A percentile compares a stretch with the other conserved stretches of the same genome.
These are phyloP conservation scores for Alnus glutinosa DNA, from an alignment of 306 rosid species.

Conservation along the genomic window DNA sequence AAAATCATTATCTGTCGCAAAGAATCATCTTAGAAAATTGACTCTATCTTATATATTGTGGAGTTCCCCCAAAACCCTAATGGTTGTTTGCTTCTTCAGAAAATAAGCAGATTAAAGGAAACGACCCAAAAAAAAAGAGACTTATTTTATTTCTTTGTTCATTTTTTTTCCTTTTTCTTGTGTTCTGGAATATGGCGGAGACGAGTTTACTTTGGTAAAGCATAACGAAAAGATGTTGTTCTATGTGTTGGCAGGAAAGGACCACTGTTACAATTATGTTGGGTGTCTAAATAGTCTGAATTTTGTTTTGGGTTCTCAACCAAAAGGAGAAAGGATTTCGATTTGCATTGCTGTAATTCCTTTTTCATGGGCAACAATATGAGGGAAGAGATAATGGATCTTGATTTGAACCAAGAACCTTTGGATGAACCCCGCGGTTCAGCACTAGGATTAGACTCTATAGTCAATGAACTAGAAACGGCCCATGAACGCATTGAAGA, in stretches of 20 bases:
- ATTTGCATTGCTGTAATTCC: slow-evolving; percentile 23
- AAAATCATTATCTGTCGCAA: too few species aligned
- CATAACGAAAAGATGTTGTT: not conserved
- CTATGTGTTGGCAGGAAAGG: not conserved
- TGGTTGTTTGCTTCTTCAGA: not conserved
- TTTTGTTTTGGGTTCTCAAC: slow-evolving; percentile 1
- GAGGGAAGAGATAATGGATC: slow-evolving; percentile 44
- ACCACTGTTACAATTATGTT: slow-evolving; percentile 6
- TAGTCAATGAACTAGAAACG: slow-evolving; percentile 59
- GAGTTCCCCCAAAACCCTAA: not conserved
- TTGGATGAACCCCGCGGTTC: slow-evolving; percentile 40
- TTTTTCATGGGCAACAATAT: slow-evolving; percentile 30
- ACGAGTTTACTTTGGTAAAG: not conserved
- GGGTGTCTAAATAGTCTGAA: not conserved
- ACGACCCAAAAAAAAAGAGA: not conserved
- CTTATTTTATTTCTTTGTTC: too few species aligned
- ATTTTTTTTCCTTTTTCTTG: too few species aligned
- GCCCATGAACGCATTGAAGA: slow-evolving; percentile 59
- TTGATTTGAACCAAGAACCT: slow-evolving; percentile 59
- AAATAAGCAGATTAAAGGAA: not conserved
- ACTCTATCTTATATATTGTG: too few species aligned
- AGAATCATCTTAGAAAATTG: too few species aligned
- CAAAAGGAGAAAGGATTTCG: slow-evolving; percentile 16
- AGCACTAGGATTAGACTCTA: slow-evolving; percentile 40
- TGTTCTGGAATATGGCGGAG: too few species aligned